These are phyloP conservation scores for Zygosaccharomyces sapae DNA, from an alignment of 1,139 yeast species.

Conservation along the genomic window DNA sequence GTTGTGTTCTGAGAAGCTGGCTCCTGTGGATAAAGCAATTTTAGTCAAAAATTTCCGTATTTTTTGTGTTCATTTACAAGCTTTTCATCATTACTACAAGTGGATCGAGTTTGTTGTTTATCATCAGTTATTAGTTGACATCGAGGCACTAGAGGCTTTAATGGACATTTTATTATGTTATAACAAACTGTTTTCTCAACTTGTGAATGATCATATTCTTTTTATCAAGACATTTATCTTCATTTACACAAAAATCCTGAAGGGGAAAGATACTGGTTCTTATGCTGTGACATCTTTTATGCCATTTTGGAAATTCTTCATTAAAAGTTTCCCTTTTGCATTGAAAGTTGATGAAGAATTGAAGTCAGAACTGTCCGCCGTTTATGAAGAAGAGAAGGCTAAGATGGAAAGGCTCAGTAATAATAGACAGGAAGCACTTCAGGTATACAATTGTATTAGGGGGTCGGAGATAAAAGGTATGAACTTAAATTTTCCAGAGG, in stretches of 20 bases:
- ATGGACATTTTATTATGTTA: slow-evolving; percentile 31
- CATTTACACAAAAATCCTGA: slow-evolving; percentile 27
- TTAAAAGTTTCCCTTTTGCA: slow-evolving; percentile 29
- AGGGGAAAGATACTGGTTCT: slow-evolving; percentile 23
- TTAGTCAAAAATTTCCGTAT: slow-evolving; percentile 26
- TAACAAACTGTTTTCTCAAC: slow-evolving; percentile 31
- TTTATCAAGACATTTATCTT: slow-evolving; percentile 34
- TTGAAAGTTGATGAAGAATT: slow-evolving; percentile 31
- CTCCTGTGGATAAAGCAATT: slow-evolving; percentile 19
- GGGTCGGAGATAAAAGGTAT: slow-evolving; percentile 9
- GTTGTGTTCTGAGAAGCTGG: slow-evolving; percentile 25
- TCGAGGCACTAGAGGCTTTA: slow-evolving; percentile 29
- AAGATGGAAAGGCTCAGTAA: slow-evolving; percentile 25
- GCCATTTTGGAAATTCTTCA: slow-evolving; percentile 36
- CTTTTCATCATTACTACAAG: slow-evolving; percentile 32
- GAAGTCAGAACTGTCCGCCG: slow-evolving; percentile 26
- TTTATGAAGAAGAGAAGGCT: slow-evolving; percentile 32
- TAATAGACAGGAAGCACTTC: slow-evolving; percentile 17
- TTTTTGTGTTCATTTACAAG: slow-evolving; percentile 26
- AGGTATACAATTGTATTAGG: slow-evolving; percentile 19
- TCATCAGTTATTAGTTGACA: slow-evolving; percentile 32
- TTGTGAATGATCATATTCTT: slow-evolving; percentile 34
- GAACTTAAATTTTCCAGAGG: slow-evolving; percentile 27
- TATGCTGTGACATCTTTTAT: slow-evolving; percentile 28
- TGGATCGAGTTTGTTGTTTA: slow-evolving; percentile 37